Evolutionary conservation across 129 eudicot genomes (phyloP), one percentile per base, ranked within the genome.

Genomic region (Tagetes patula): DNA sequence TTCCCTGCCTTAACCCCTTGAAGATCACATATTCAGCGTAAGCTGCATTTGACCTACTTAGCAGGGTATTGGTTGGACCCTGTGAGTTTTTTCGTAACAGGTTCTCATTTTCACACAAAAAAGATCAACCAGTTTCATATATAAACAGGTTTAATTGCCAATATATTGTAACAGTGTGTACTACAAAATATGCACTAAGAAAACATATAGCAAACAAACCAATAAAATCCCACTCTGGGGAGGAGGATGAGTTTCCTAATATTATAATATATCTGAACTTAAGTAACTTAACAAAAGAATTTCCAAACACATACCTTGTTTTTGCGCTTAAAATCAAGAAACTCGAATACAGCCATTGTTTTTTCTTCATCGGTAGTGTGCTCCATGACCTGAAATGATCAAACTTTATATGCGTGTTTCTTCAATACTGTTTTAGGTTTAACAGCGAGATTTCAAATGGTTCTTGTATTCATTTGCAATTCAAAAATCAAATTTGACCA

Each of bases 281-380:
- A 68, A 73, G 65, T 5, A 34, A 30, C 37, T 61, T n/a, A 46
- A 30, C 13, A 40, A 10, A 68, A 42, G 34, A 3, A 59, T 20
- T 46, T 36, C 58, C n/a, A 48, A 38, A 71, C 37, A 3, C 81
- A 73, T 20, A 87, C 97, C 96, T 89, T 92, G 82, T 88, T 92
- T 86, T 92, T 88, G 70, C 99, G 99, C 87, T 95, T 95, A 71
- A 66, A 85, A 84, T 95, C 99, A 74, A 95, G 99, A 92, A 92
- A 92, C 76, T 92, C 94, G 39, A 14, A 84, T 12, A 89, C 94
- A 75, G 87, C 77, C 97, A 92, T 92, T n/a, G 75, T 76, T 80
- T 92, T 92, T 81, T 92, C 96, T 43, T 89, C 88, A 80, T 92
- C 97, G 0, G 89, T 89, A 50, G 89, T 77, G 64, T 82, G 87